phyloP scores from a whole-genome alignment of 352 stramenopile genomes.

The Peronospora destructor region DNA sequence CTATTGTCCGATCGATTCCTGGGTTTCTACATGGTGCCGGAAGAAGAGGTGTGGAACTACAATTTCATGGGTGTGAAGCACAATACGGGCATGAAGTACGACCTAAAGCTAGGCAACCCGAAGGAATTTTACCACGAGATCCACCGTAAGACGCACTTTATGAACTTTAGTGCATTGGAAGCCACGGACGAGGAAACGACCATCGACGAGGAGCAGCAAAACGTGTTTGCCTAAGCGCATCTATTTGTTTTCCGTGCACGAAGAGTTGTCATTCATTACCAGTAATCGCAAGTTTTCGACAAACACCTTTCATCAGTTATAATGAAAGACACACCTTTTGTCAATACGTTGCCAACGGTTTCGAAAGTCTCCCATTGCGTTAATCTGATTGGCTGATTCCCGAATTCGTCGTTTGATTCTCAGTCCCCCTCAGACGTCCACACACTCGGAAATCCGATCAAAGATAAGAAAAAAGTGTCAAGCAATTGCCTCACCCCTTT shows the following conservation, averaged over 20 bases:
- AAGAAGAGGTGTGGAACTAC: constrained; percentile 99
- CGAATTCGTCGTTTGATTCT: constrained; percentile 1
- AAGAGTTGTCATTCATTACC: background rate
- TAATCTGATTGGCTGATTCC: background rate
- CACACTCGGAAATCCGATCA: constrained; percentile 1
- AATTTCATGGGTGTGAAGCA: constrained; percentile 99
- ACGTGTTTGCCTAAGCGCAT: constrained; percentile 59
- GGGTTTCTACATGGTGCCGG: constrained; percentile 99
- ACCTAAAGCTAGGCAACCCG: constrained; percentile 96
- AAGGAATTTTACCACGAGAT: constrained; percentile 99
- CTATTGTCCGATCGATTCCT: constrained; percentile 98
- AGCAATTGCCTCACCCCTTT: background rate
- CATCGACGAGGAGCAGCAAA: constrained; percentile 89
- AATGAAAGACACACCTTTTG: background rate
- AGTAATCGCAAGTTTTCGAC: background rate
- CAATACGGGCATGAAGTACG: constrained; percentile 96
- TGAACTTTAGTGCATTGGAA: constrained; percentile 98
- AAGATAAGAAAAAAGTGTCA: constrained; percentile 18
- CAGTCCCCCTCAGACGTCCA: background rate
- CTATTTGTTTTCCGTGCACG: background rate
- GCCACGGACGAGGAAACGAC: constrained; percentile 85
- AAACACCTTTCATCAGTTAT: background rate
- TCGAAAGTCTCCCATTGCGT: background rate
- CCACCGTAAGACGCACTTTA: constrained; percentile 98
- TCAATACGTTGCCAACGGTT: background rate